Conservation (phyloP, 2,329 filamentous ascomycete genomes). For the Stachybotrys chlorohalonatus region DNA sequence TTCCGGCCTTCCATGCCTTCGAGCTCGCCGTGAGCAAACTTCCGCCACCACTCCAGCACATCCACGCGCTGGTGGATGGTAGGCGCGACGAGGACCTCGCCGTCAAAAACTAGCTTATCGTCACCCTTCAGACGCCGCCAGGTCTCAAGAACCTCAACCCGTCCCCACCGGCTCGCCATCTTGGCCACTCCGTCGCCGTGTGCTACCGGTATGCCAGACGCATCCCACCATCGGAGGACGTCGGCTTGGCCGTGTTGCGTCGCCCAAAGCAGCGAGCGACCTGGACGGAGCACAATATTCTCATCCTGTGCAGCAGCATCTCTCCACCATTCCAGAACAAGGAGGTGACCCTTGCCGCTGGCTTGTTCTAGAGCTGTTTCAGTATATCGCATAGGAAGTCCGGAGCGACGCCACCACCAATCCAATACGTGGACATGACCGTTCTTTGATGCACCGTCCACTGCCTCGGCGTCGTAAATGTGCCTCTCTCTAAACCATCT, state of each 20-base stretch:
- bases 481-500: slow-evolving; percentile 77
- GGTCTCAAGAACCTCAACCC: slow-evolving; percentile 72
- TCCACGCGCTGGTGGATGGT: slow-evolving; percentile 79
- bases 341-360: slow-evolving; percentile 72
- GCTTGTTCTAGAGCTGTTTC: slow-evolving; percentile 83
- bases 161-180: slow-evolving; percentile 75
- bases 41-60: slow-evolving; percentile 90
- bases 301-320: slow-evolving; percentile 54
- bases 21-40: slow-evolving; percentile 48
- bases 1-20: slow-evolving; percentile 43
- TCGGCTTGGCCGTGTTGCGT: slow-evolving; percentile 73
- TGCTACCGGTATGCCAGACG: slow-evolving; percentile 67
- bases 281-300: slow-evolving; percentile 60
- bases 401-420: slow-evolving; percentile 79
- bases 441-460: slow-evolving; percentile 79
- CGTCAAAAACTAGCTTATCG: slow-evolving; percentile 62
- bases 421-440: slow-evolving; percentile 80
- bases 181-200: slow-evolving; percentile 78
- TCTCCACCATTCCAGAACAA: slow-evolving; percentile 91
- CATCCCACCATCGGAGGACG: slow-evolving; percentile 81
- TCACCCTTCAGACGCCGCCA: slow-evolving; percentile 68
- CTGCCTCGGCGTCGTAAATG: slow-evolving; percentile 67
- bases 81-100: slow-evolving; percentile 74
- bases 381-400: slow-evolving; percentile 73
- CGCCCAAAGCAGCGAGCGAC: slow-evolving; percentile 74